phyloP scores from a whole-genome alignment of 768 basidiomycete genomes.

The Mycena vitilis region DNA sequence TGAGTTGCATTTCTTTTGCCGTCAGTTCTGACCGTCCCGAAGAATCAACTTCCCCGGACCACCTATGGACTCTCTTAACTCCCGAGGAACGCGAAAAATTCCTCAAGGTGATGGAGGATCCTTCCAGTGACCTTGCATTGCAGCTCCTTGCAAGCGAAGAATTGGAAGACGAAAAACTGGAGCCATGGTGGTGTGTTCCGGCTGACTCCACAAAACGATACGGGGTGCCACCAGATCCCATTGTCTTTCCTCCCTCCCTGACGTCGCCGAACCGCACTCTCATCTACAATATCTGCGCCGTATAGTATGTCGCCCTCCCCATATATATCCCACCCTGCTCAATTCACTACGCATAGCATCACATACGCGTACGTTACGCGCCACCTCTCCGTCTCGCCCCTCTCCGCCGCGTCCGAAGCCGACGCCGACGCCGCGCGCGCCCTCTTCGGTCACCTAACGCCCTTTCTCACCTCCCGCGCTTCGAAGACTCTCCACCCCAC shows the following conservation, averaged over 20 bases:
- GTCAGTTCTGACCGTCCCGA: background rate
- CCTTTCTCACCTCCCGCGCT: conserved; percentile 72
- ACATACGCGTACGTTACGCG: conserved; percentile 78
- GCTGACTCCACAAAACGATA: conserved; percentile 32
- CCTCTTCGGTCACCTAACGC: conserved; percentile 64
- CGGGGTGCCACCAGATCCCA: conserved; percentile 55
- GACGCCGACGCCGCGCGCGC: conserved; percentile 61
- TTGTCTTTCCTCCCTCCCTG: conserved; percentile 59
- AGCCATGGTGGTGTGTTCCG: conserved; percentile 81
- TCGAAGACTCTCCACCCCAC: conserved; percentile 65
- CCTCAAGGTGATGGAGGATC: conserved; percentile 66
- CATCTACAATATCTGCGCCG: conserved; percentile 75
- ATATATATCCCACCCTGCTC: conserved; percentile 1
- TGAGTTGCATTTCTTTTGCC: conserved; percentile 43
- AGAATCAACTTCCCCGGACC: conserved; percentile 69
- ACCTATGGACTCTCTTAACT: conserved; percentile 71
- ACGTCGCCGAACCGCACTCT: conserved; percentile 57
- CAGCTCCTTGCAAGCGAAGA: conserved; percentile 70
- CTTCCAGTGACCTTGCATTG: conserved; percentile 69
- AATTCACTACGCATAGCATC: conserved; percentile 57
- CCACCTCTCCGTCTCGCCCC: conserved; percentile 67
- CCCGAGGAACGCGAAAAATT: conserved; percentile 72
- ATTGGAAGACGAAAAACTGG: conserved; percentile 57
- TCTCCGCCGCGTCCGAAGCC: conserved; percentile 56
- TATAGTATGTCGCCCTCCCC: conserved; percentile 63